These are phyloP conservation scores for Fraxinus baroniana DNA, from an alignment of 305 asterid species.

Conservation along the genomic window DNA sequence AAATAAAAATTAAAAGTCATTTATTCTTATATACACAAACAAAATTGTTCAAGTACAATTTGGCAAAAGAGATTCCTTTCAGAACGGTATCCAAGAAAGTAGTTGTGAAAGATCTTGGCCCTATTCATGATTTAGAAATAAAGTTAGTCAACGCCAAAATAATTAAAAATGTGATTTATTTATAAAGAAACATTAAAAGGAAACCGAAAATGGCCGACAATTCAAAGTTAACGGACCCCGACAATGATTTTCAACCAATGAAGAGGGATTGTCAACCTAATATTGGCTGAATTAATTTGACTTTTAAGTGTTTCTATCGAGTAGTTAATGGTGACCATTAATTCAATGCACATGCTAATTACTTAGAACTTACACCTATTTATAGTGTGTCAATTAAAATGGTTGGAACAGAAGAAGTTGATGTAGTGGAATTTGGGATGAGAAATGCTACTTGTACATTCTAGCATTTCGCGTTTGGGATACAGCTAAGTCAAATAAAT, in stretches of 20 bases:
- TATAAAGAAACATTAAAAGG: not conserved
- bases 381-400: not conserved
- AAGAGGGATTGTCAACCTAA: conserved; percentile 1
- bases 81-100: too few species aligned
- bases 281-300: not conserved
- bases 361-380: not conserved
- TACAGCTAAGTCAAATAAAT: not conserved
- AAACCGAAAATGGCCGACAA: not conserved
- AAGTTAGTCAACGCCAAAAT: not conserved
- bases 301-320: too few species aligned
- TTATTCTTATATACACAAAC: too few species aligned
- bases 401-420: not conserved
- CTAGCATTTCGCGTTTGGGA: too few species aligned
- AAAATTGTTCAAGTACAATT: too few species aligned
- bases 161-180: not conserved
- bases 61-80: too few species aligned
- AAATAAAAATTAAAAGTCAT: too few species aligned
- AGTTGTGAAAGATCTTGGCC: not conserved
- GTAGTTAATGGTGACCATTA: not conserved
- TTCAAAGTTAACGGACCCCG: not conserved
- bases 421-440: not conserved
- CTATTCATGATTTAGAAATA: not conserved
- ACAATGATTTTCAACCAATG: conserved; percentile 3
- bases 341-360: not conserved
- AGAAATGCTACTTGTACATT: too few species aligned